Evolutionary conservation across 2,329 filamentous ascomycete genomes (phyloP), one percentile per base, ranked within the genome.

Genomic region (Xylariales sp.): DNA sequence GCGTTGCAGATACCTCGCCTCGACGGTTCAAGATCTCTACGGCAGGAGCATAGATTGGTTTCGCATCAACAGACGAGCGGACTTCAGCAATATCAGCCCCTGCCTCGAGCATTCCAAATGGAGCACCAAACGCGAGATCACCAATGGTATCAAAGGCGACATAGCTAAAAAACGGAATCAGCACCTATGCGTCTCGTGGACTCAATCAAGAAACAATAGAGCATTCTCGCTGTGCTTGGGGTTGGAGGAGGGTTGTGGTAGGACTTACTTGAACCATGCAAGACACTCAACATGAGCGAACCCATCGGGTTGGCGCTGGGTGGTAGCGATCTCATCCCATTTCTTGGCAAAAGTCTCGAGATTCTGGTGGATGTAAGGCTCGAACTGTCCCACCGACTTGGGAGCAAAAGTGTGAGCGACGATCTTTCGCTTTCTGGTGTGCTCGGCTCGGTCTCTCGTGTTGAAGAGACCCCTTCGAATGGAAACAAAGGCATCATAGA

Each of bases 401-500:
- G 83, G 74, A 12, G 82, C 86, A 65, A 95, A 95, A 21, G 87
- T 93, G 60, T 95, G 88, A 2, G 86, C 81, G 33, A 95, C 78
- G 3, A 87, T 83, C 74, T 95, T 95, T 53, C 89, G 79, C 74
- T 95, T 96, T 46, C 89, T 81, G 0, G 83, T 83, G 60, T 96
- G 89, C 54, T 95, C 87, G 1, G 70, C 70, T 33, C 90, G 77
- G 63, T 90, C 80, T 21, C 90, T 75, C 0, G 89, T 95, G 62
- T 94, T 95, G 78, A 95, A 96, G 11, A 96, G 72, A 15, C 88
- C 88, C 11, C 87, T 78, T 35, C 76, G 78, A 54, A 95, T 94
- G 11, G 85, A 90, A 38, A 95, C 88, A 52, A 95, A 95, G 34
- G 87, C 85, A 53, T 95, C 88, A 52, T 95, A 95, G 65, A 90